Base-by-base conservation (phyloP, 2,329 filamentous ascomycete species). In the Hortaea sp. region DNA sequence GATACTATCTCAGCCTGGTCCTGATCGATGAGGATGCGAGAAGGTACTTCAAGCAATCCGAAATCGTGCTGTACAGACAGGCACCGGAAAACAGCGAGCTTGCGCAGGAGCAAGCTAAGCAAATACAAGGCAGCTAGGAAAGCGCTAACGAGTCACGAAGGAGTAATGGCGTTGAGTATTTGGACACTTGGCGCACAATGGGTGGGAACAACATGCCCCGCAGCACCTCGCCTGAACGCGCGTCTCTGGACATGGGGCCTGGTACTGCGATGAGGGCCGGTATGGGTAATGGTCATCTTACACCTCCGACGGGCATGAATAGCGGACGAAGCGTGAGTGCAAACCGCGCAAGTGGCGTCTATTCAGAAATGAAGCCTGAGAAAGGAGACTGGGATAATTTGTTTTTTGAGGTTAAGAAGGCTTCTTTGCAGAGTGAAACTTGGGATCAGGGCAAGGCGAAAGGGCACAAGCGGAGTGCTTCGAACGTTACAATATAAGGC, bases 11-110 rank as follows among this genome's bases (percentile, higher is more conserved):
- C 52, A 95, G 89, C 64, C 72, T 98, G 52, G 92, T 98, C 20
- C 48, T 60, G 41, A 66, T 66, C 46, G 61, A 63, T 53, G 60
- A 63, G 89, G 92, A 98, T 67, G 92, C 92, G 42, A 82, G 92
- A 59, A 81, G 92, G 59, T 98, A 98, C 71, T 98, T 98, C 72
- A 98, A 98, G 69, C 92, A 98, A 68, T 95, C 88, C 44, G 92
- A 98, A 71, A 98, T 98, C 64, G 89, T 95, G 48, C 81, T 98
- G 44, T 97, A 85, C 72, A 82, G 92, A 54, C 92, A 97, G 61
- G 70, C 72, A 35, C 72, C 72, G 6, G 72, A 75, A 58, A 70
- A 70, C 31, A 61, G 70, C 52, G 70, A 69, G 20, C 58, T 72
- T 42, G 70, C 71, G 7, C 64, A 69, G 53, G 68, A 69, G 53